Conservation (phyloP, 1,284 basidiomycete genomes). For the Melampsora medusae region DNA sequence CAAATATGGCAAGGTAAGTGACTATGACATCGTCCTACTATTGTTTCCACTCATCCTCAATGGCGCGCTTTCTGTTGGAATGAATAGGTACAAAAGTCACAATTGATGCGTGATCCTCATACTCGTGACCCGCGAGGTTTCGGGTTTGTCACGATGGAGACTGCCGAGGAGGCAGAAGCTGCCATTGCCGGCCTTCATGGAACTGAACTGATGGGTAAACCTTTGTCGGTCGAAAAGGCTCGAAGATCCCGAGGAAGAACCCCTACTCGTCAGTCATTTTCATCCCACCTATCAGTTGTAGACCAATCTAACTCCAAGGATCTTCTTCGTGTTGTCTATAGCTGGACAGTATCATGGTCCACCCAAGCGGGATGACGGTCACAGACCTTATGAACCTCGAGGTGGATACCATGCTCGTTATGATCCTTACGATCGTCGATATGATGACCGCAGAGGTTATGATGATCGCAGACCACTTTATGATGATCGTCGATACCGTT, state of each 20-base stretch:
- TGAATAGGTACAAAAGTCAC: constrained; percentile 64
- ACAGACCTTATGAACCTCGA: constrained; percentile 71
- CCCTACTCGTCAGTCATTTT: constrained; percentile 42
- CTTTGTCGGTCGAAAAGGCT: constrained; percentile 81
- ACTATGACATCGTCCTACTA: neutral
- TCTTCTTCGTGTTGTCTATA: constrained; percentile 19
- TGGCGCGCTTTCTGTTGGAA: neutral
- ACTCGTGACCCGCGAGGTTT: constrained; percentile 93
- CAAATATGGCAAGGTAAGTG: constrained; percentile 80
- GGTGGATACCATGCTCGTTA: constrained; percentile 41
- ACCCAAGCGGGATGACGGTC: constrained; percentile 60
- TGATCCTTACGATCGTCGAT: constrained; percentile 47
- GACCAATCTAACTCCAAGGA: neutral
- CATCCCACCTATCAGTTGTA: neutral
- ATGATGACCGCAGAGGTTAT: constrained; percentile 46
- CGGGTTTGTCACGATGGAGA: constrained; percentile 94
- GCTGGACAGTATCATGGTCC: constrained; percentile 48
- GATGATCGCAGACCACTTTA: constrained; percentile 17
- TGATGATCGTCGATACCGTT: constrained; percentile 38
- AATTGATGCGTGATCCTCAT: constrained; percentile 96
- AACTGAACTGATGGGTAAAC: constrained; percentile 80
- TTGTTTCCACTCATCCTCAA: neutral
- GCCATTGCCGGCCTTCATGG: constrained; percentile 79
- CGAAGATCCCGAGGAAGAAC: constrained; percentile 45
- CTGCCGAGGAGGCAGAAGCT: constrained; percentile 78